Conservation (phyloP, 805 yeast genomes). For the Kregervanrija pseudodelftensis region DNA sequence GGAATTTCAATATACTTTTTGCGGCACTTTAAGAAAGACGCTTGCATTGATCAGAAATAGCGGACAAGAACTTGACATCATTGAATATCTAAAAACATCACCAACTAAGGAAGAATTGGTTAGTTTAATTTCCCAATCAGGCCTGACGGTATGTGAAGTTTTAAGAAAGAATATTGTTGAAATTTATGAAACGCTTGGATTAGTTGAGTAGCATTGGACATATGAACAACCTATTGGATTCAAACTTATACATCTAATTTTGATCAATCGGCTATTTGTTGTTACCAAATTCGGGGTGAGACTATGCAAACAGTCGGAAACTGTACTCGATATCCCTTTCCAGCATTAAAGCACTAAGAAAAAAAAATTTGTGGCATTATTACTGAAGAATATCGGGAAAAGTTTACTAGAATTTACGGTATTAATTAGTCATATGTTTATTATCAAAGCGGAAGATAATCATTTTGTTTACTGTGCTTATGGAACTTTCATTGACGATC, state of each 20-base stretch:
- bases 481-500: no score
- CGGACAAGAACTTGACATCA: not conserved
- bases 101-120: slow-evolving; percentile 1
- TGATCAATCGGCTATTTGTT: slow-evolving; percentile 3
- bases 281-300: not conserved
- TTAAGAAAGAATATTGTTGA: slow-evolving; percentile 1
- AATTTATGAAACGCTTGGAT: slow-evolving; percentile 5
- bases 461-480: no score
- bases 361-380: no score
- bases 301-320: not conserved
- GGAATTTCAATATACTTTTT: slow-evolving; percentile 2
- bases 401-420: no score
- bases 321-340: not conserved
- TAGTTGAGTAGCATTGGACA: slow-evolving; percentile 1
- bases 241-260: slow-evolving; percentile 2
- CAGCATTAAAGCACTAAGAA: no score
- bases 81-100: slow-evolving; percentile 4
- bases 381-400: no score
- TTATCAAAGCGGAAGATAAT: no score
- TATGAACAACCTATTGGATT: slow-evolving; percentile 1
- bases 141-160: slow-evolving; percentile 1
- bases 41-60: not conserved
- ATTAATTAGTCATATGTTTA: no score
- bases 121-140: not conserved
- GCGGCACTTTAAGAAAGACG: slow-evolving; percentile 1